These are phyloP conservation scores for Fusarium neocosmosporiellum DNA, from an alignment of 2,329 filamentous ascomycete species.

Conservation along the genomic window DNA sequence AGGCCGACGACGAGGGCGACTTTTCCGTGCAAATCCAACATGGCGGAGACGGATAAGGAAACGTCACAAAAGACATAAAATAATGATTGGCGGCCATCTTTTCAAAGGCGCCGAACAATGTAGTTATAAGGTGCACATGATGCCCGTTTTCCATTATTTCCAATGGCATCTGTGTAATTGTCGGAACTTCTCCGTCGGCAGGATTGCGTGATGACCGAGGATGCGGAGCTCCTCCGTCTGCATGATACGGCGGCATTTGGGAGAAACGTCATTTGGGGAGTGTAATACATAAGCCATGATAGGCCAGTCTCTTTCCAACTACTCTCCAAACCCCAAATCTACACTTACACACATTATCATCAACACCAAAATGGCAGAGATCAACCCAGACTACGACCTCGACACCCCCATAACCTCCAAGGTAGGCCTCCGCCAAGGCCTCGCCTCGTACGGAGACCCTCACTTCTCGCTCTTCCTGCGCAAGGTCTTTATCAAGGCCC, in stretches of 20 bases:
- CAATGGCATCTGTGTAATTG: too few relatives aligned
- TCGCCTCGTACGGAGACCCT: slow-evolving; percentile 77
- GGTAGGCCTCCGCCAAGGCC: slow-evolving; percentile 70
- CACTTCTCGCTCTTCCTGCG: slow-evolving; percentile 81
- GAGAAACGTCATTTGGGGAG: slow-evolving; percentile 23
- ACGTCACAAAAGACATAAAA: not conserved
- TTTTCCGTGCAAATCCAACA: slow-evolving; percentile 55
- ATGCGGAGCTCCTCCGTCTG: slow-evolving; percentile 33
- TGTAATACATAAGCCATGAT: slow-evolving; percentile 40
- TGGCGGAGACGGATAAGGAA: slow-evolving; percentile 14
- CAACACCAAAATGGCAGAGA: slow-evolving; percentile 28
- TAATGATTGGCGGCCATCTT: not conserved
- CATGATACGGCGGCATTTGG: not conserved
- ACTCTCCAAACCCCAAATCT: not conserved
- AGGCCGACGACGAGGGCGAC: slow-evolving; percentile 59
- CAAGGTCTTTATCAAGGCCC: slow-evolving; percentile 82
- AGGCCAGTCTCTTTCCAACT: slow-evolving; percentile 13
- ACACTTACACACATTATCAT: not conserved
- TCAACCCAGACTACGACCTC: slow-evolving; percentile 70
- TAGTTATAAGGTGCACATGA: not conserved
- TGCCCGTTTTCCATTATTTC: not conserved
- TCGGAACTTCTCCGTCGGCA: slow-evolving; percentile 25
- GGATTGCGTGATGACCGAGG: slow-evolving; percentile 31
- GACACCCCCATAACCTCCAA: slow-evolving; percentile 60
- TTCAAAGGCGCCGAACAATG: not conserved